phyloP scores from a whole-genome alignment of 2,329 filamentous ascomycete genomes.

The Tolypocladium cylindrosporum region DNA sequence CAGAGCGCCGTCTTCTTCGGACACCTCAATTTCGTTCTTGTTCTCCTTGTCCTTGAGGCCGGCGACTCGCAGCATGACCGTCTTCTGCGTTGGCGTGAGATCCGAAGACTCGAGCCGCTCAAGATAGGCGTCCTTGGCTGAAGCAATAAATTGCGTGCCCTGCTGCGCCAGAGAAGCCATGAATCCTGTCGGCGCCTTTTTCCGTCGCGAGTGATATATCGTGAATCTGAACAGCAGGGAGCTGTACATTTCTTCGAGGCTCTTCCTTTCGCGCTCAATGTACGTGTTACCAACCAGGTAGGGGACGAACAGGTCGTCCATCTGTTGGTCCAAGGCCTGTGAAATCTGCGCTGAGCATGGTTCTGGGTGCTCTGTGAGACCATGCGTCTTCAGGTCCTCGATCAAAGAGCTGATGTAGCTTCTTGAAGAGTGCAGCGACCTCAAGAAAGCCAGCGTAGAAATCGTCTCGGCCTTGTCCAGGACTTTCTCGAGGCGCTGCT shows the following conservation, averaged over 20 bases:
- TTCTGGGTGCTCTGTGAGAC: slow-evolving; percentile 90
- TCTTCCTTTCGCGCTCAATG: slow-evolving; percentile 59
- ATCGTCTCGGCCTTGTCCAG: slow-evolving; percentile 88
- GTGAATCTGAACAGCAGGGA: slow-evolving; percentile 94
- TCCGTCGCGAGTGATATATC: slow-evolving; percentile 80
- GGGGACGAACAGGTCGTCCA: slow-evolving; percentile 69
- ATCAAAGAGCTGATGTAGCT: slow-evolving; percentile 81
- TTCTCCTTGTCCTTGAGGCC: slow-evolving; percentile 68
- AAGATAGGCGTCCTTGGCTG: slow-evolving; percentile 84
- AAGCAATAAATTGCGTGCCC: slow-evolving; percentile 77
- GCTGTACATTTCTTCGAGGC: slow-evolving; percentile 72
- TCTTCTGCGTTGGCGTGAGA: slow-evolving; percentile 76
- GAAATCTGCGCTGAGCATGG: slow-evolving; percentile 79
- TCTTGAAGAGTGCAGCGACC: slow-evolving; percentile 82
- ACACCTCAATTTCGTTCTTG: slow-evolving; percentile 81
- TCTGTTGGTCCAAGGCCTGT: slow-evolving; percentile 60
- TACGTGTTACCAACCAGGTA: slow-evolving; percentile 61
- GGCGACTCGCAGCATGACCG: slow-evolving; percentile 81
- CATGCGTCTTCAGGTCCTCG: slow-evolving; percentile 89
- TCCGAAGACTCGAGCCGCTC: slow-evolving; percentile 83
- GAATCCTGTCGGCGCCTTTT: slow-evolving; percentile 84
- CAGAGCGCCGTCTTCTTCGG: slow-evolving; percentile 78
- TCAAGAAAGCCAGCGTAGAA: slow-evolving; percentile 83
- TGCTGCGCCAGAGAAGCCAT: slow-evolving; percentile 87
- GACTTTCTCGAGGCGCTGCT: slow-evolving; percentile 91